Percentiles rank a stretch among this genome's conserved stretches.
Conservation (phyloP, 2,329 filamentous ascomycete species). For the Amauroascus niger region DNA sequence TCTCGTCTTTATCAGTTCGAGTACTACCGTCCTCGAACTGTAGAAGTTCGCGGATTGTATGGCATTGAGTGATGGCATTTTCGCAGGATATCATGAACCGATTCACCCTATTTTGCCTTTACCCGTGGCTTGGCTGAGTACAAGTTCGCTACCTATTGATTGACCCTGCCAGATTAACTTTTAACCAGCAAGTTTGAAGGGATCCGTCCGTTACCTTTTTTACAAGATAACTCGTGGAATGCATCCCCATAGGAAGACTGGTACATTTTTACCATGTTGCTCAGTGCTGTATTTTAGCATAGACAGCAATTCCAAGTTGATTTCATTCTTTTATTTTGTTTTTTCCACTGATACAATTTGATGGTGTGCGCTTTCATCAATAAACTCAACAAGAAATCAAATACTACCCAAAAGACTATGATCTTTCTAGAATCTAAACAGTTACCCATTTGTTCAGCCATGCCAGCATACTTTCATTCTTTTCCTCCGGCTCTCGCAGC, state of each 20-base stretch:
- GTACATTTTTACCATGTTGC: slow-evolving; percentile 25
- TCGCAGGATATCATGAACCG: not conserved
- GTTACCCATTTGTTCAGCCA: not conserved
- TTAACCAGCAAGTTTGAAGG: slow-evolving; percentile 40
- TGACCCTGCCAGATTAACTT: slow-evolving; percentile 33
- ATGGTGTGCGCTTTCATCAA: not conserved
- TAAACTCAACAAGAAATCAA: not conserved
- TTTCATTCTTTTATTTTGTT: not conserved
- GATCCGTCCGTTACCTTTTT: slow-evolving; percentile 28
- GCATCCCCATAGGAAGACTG: slow-evolving; percentile 41
- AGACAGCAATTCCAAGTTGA: slow-evolving; percentile 5
- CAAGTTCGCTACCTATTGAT: not conserved
- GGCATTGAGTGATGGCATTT: not conserved
- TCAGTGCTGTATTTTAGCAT: slow-evolving; percentile 1
- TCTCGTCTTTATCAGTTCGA: too few species aligned
- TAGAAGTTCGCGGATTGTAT: too few species aligned
- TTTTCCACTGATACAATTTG: not conserved
- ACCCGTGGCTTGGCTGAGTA: not conserved
- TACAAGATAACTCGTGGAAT: slow-evolving; percentile 25
- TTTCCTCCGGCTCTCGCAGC: not conserved
- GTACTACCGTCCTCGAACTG: too few species aligned
- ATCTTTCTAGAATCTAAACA: not conserved
- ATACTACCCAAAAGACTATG: not conserved
- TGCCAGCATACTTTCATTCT: slow-evolving; percentile 1
- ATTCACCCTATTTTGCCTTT: not conserved